Conservation (phyloP, 768 basidiomycete genomes). For the Termitomyces heimii region DNA sequence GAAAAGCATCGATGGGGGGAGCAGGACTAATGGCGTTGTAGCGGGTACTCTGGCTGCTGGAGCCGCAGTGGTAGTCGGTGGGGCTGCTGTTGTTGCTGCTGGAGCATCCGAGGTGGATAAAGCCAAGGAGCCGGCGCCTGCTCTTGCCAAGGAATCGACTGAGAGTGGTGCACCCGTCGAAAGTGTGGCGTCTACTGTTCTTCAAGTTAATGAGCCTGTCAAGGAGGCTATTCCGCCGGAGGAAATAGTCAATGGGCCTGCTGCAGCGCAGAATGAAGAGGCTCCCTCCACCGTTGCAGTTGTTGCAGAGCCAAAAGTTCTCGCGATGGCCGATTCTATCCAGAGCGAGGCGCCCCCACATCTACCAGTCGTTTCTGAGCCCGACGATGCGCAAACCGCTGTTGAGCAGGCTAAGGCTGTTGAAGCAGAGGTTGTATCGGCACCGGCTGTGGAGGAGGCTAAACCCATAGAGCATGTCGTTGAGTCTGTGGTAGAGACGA, state of each 20-base stretch:
- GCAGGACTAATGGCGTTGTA: conserved; percentile 8
- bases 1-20: conserved; percentile 12
- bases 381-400: not conserved
- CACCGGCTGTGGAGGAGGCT: conserved; percentile 1
- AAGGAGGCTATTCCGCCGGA: not conserved
- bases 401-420: not conserved
- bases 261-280: not conserved
- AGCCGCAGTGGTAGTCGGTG: conserved; percentile 16
- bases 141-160: not conserved
- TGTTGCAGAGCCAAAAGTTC: not conserved
- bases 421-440: not conserved
- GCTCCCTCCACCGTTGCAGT: not conserved
- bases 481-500: not conserved
- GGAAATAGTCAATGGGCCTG: not conserved
- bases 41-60: conserved; percentile 13
- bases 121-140: not conserved
- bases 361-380: not conserved
- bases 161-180: not conserved
- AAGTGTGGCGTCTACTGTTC: not conserved
- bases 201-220: not conserved
- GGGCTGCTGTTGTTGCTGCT: conserved; percentile 11
- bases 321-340: not conserved
- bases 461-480: not conserved
- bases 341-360: not conserved
- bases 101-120: not conserved